phyloP scores from a whole-genome alignment of 2,329 filamentous ascomycete genomes.

The Triangularia setosa region DNA sequence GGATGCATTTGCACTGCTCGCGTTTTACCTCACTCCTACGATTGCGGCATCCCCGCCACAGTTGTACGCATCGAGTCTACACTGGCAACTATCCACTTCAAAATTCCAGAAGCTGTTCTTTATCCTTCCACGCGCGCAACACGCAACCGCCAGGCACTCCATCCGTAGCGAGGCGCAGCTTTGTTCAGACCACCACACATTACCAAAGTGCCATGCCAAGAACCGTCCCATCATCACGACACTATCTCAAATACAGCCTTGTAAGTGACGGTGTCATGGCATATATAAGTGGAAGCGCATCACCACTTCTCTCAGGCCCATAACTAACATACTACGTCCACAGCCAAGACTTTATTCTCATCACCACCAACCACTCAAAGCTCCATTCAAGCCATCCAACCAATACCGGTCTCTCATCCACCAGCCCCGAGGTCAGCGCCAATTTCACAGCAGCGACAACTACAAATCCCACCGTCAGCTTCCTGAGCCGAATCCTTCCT shows the following conservation, averaged over 20 bases:
- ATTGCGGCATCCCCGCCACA: slow-evolving; percentile 1
- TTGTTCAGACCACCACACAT: not conserved
- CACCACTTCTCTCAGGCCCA: not conserved
- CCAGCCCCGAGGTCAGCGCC: not conserved
- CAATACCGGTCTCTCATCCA: not conserved
- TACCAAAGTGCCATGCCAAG: not conserved
- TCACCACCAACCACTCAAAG: not conserved
- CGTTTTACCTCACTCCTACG: not conserved
- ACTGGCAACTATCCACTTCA: not conserved
- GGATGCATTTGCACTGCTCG: not conserved
- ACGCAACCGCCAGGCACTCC: not conserved
- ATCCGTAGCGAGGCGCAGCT: slow-evolving; percentile 2
- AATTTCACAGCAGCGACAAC: not conserved
- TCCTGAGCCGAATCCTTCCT: not conserved
- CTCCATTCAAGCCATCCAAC: not conserved
- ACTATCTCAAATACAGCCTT: slow-evolving; percentile 5
- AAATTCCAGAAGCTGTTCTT: slow-evolving; percentile 2
- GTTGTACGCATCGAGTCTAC: not conserved
- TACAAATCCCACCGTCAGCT: not conserved
- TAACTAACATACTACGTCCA: not conserved
- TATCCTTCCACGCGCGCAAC: not conserved
- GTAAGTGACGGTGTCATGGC: not conserved
- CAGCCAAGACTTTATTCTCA: not conserved
- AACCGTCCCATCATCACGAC: not conserved
- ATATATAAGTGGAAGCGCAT: not conserved